Base-by-base conservation (phyloP, 2,329 filamentous ascomycete species). In the Aureobasidium sp. region DNA sequence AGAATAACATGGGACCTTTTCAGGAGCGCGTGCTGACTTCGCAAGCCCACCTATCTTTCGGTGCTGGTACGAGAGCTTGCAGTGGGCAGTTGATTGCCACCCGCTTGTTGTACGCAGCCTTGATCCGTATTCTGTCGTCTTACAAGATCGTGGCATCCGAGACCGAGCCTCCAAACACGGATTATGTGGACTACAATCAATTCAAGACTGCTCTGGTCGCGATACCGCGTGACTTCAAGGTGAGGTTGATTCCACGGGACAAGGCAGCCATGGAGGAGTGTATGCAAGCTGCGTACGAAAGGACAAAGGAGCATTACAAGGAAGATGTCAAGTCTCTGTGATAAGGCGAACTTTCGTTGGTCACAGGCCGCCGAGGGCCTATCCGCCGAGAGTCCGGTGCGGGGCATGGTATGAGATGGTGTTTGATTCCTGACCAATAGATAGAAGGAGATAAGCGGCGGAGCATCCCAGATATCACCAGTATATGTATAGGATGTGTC, bases 171-270 rank as follows among this genome's bases (percentile, higher is more conserved):
- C 83, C 83, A 0, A 85, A 84, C 65, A 85, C 82, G 0, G 82
- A 85, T 67, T 85, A 85, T 64, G 79, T 85, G 5, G 82, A 86
- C 5, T 85, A 85, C 66, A 86, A 85, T 65, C 77, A 81, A 67
- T 79, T 84, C 66, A 85, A 85, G 71, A 80, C 78, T 1, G 83
- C 83, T 0, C 66, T 86, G 37, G 83, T 85, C 14, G 83, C 84
- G 0, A 85, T 86, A 56, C 84, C 83, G 1, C 71, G 78, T 48
- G 78, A 83, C 48, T 86, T 85, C 69, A 83, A 82, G 67, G 78
- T 85, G 5, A 80, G 74, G 67, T 70, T 86, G n/a, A 73, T 83
- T 17, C 80, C 82, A 0, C 74, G 83, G 49, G 80, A 83, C 66
- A 67, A 71, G 1, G 69, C 63, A 0, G 64, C 70, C 29, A 75